Conservation (phyloP, 345 rosid species). For the Sisymbrium altissimum region DNA sequence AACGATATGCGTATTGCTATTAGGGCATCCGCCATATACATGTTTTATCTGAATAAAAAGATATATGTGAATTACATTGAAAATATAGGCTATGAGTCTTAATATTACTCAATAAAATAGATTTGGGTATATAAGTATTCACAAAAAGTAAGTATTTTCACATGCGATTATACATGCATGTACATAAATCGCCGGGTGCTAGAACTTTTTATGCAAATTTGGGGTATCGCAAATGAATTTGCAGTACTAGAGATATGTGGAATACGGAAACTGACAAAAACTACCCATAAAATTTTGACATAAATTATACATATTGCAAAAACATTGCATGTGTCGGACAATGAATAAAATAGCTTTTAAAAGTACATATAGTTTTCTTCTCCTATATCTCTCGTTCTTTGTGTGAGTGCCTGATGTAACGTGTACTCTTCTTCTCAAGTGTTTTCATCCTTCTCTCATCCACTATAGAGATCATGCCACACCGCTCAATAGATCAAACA, state of each 20-base stretch:
- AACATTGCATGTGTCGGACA: neutral
- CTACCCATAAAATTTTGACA: neutral
- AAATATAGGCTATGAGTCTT: too few relatives aligned
- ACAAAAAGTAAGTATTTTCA: neutral
- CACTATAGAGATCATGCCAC: slow-evolving; percentile 3
- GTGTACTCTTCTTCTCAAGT: neutral
- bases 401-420: neutral
- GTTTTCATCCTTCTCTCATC: neutral
- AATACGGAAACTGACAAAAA: neutral
- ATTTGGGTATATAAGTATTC: neutral
- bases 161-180: neutral
- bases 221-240: too few relatives aligned
- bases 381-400: neutral
- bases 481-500: neutral
- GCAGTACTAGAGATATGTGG: too few relatives aligned
- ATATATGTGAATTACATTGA: too few relatives aligned
- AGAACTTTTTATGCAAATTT: too few relatives aligned
- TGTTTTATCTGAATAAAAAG: neutral
- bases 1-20: neutral
- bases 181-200: neutral
- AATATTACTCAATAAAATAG: too few relatives aligned
- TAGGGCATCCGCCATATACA: neutral
- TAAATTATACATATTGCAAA: neutral
- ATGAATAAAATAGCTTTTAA: neutral
- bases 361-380: neutral